Conservation (phyloP, 768 basidiomycete genomes). For the Agrocybe praecox region DNA sequence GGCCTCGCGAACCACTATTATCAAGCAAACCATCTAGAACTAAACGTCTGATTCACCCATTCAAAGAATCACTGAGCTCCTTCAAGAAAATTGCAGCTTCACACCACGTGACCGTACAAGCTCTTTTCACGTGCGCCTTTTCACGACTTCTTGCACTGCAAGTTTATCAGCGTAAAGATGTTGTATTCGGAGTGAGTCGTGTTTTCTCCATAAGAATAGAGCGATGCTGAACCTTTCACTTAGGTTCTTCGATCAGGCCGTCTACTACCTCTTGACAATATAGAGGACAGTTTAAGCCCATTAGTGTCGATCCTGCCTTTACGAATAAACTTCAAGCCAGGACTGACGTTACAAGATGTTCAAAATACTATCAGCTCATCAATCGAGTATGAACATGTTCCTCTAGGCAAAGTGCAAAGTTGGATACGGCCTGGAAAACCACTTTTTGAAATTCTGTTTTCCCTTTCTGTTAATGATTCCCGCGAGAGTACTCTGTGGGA, state of each 20-base stretch:
- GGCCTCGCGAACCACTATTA: slow-evolving; percentile 18
- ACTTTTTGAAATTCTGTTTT: slow-evolving; percentile 33
- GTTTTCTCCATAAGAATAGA: background rate
- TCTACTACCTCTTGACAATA: slow-evolving; percentile 29
- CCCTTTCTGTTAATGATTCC: slow-evolving; percentile 26
- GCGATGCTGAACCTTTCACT: background rate
- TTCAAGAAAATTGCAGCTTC: slow-evolving; percentile 26
- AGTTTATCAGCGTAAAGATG: slow-evolving; percentile 27
- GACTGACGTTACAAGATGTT: slow-evolving; percentile 20
- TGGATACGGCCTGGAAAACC: slow-evolving; percentile 34
- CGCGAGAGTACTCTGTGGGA: slow-evolving; percentile 23
- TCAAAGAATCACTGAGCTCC: slow-evolving; percentile 21
- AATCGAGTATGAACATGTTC: slow-evolving; percentile 33
- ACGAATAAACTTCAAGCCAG: slow-evolving; percentile 24
- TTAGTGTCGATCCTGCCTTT: slow-evolving; percentile 32
- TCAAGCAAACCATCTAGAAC: slow-evolving; percentile 1
- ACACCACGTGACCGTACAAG: slow-evolving; percentile 32
- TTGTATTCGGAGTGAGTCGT: slow-evolving; percentile 34
- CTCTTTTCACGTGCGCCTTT: slow-evolving; percentile 31
- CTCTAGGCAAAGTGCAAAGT: slow-evolving; percentile 30
- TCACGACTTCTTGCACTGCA: slow-evolving; percentile 23
- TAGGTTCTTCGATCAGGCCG: slow-evolving; percentile 38
- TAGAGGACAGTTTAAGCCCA: slow-evolving; percentile 30
- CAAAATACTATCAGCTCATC: slow-evolving; percentile 28
- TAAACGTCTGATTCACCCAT: slow-evolving; percentile 13